Conservation (phyloP, 257 asterid genomes). For the Ajuga chamaepitys region DNA sequence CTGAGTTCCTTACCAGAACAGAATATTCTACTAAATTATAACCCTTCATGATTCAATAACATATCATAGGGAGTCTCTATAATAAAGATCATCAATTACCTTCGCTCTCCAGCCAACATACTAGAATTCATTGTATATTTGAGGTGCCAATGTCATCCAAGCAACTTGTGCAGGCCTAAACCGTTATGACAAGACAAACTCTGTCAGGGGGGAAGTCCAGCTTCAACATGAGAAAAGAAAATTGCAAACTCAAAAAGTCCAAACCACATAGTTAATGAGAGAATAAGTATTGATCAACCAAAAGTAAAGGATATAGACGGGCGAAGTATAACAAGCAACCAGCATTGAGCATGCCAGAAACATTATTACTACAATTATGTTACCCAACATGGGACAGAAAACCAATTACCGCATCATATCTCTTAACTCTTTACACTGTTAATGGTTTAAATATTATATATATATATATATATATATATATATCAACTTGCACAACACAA, state of each 20-base stretch:
- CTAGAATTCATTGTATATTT: constrained; percentile 70
- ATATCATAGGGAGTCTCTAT: background rate
- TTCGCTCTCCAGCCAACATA: constrained; percentile 83
- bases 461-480: too few relatives aligned
- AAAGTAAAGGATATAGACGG: background rate
- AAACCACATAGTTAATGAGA: background rate
- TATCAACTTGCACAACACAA: too few relatives aligned
- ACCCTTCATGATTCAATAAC: background rate
- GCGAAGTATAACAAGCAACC: background rate
- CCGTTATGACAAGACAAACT: background rate
- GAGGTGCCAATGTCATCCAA: constrained; percentile 60
- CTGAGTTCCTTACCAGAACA: background rate
- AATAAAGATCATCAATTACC: constrained; percentile 38
- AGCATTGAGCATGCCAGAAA: background rate
- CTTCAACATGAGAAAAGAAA: background rate
- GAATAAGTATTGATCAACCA: background rate
- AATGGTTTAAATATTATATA: background rate
- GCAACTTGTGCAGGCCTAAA: constrained; percentile 30
- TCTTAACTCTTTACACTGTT: background rate
- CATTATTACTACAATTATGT: background rate
- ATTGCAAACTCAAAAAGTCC: background rate
- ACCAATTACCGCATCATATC: background rate
- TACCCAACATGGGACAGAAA: background rate
- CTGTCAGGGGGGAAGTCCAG: background rate
- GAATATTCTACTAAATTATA: background rate